A percentile compares a stretch with the other conserved stretches of the same genome.
phyloP scores from a whole-genome alignment of 2,329 filamentous ascomycete genomes.

The Botryotinia narcissicola region DNA sequence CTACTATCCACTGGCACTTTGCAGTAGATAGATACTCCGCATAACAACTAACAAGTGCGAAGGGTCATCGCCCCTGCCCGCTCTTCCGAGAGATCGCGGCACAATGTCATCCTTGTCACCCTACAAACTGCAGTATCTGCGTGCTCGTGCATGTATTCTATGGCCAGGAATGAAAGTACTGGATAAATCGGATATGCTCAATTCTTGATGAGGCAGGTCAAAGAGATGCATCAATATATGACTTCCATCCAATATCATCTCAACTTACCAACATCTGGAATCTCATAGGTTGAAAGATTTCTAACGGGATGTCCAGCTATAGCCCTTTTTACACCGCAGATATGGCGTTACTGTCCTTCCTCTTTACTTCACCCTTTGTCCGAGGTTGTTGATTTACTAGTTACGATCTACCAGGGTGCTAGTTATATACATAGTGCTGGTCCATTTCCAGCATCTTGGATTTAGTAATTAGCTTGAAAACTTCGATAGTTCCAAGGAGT shows the following conservation, averaged over 20 bases:
- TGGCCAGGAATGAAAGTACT: slow-evolving; percentile 27
- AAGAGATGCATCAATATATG: not conserved
- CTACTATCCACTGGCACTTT: not conserved
- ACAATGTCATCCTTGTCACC: not conserved
- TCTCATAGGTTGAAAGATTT: not conserved
- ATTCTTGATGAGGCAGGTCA: slow-evolving; percentile 13
- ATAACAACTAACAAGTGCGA: not conserved
- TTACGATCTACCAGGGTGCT: not conserved
- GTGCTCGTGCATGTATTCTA: slow-evolving; percentile 27
- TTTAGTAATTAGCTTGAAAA: not conserved
- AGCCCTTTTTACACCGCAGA: not conserved
- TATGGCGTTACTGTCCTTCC: not conserved
- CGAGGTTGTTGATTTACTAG: not conserved
- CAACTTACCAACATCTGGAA: not conserved
- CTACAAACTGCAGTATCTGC: not conserved
- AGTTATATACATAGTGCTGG: not conserved
- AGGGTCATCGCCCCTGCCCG: not conserved
- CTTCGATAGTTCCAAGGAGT: not conserved
- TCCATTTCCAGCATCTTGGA: not conserved
- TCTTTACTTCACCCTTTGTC: not conserved
- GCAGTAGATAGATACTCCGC: not conserved
- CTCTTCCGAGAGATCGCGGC: not conserved
- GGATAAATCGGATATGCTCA: slow-evolving; percentile 22
- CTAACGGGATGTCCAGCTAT: not conserved
- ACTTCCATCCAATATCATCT: not conserved